Base-by-base conservation (phyloP, 495 filamentous ascomycete genomes). In the Tricharina praecox region DNA sequence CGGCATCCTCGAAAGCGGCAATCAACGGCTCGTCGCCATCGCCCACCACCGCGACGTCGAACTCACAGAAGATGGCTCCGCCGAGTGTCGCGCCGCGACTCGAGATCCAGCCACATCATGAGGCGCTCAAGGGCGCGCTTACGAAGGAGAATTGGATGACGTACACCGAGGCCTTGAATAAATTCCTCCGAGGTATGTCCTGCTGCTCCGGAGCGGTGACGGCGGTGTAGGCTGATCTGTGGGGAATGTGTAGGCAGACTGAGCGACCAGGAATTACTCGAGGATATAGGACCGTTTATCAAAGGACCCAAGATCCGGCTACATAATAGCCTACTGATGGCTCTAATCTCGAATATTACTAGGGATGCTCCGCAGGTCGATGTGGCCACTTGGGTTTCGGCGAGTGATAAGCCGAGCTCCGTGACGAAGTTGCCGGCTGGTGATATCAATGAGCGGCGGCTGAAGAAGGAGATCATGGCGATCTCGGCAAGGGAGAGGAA, bases 401-500 rank as follows among this genome's bases (percentile, higher is more conserved):
- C 84, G 19, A 94, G 90, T 58, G 88, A 96, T 66, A 95, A 95
- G 67, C 86, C 86, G n/a, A 68, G 72, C 11, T 62, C 72, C n/a
- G 76, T 75, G 20, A 66, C 77, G 47, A 75, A 79, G 38, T 88
- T 90, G 63, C 82, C 81, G 23, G 75, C 77, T 7, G 84, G 84
- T 34, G 90, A 96, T 72, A 77, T 82, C n/a, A 78, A 81, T 28
- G 90, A 96, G 64, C 79, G 88, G 59, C 71, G 82, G 56, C 61
- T 95, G 52, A 95, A 94, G 71, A 79, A 74, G 44, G 87, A 96
- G 65, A 79, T 94, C 38, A 97, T 96, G 90, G 79, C 82, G 58
- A 70, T 97, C 26, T 83, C 80, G 36, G 76, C 79, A 13, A 68
- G 90, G 55, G 88, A 96, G 61, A 71, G 90, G 54, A 73, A 83